Evolutionary conservation across 2,329 filamentous ascomycete species (phyloP).

Genomic region (Fragosphaeria purpurea): DNA sequence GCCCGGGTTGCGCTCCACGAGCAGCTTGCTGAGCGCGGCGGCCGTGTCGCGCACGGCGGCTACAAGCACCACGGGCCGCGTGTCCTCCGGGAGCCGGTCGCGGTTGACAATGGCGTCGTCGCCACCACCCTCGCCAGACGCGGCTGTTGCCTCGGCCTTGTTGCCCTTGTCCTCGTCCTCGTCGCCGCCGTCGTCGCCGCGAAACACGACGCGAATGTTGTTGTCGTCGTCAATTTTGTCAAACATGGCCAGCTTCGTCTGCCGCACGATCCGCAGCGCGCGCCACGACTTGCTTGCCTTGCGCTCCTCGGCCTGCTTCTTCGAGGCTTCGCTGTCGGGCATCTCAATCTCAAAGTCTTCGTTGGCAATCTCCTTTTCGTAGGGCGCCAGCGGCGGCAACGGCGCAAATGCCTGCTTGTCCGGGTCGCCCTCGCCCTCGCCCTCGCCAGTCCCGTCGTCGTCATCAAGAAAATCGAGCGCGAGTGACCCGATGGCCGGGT

Average conservation of each 20-base stretch:
- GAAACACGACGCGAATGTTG: slow-evolving; percentile 55
- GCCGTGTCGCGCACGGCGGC: slow-evolving; percentile 55
- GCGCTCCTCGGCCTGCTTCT: slow-evolving; percentile 48
- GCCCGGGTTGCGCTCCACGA: slow-evolving; percentile 53
- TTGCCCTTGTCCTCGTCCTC: slow-evolving; percentile 38
- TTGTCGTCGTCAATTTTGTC: slow-evolving; percentile 81
- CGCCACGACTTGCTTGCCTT: slow-evolving; percentile 90
- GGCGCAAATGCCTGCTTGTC: slow-evolving; percentile 55
- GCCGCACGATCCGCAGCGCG: slow-evolving; percentile 69
- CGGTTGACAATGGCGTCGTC: slow-evolving; percentile 12
- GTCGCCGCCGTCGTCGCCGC: slow-evolving; percentile 62
- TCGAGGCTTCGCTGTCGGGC: slow-evolving; percentile 53
- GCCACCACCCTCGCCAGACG: not conserved
- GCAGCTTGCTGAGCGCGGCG: slow-evolving; percentile 50
- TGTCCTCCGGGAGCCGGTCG: slow-evolving; percentile 34
- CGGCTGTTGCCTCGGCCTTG: slow-evolving; percentile 15
- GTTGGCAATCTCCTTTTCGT: slow-evolving; percentile 62
- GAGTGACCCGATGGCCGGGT: slow-evolving; percentile 60
- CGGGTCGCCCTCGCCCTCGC: slow-evolving; percentile 55
- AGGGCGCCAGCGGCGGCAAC: slow-evolving; percentile 59
- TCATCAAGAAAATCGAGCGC: slow-evolving; percentile 71
- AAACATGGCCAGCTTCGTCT: slow-evolving; percentile 63
- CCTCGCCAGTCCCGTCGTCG: slow-evolving; percentile 43
- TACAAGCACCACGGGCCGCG: slow-evolving; percentile 53
- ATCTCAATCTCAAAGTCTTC: slow-evolving; percentile 83